Evolutionary conservation across 2,329 filamentous ascomycete species (phyloP).

Genomic region (Aureobasidium lini): DNA sequence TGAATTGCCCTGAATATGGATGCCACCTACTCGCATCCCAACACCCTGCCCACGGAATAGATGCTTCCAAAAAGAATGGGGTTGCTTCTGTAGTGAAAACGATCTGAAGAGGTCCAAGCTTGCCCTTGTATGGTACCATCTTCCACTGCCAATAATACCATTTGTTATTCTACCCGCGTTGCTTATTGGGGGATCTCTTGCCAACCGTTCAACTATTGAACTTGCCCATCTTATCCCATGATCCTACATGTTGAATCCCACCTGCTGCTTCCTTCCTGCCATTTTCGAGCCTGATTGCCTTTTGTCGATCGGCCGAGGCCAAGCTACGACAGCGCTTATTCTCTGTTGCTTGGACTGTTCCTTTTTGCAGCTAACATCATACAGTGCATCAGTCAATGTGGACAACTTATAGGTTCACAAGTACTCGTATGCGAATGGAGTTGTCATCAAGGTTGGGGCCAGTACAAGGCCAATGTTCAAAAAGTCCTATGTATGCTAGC

Average conservation of each 20-base stretch:
- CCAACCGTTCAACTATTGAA: conserved; percentile 10
- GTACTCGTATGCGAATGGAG: neutral
- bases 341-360: neutral
- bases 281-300: neutral
- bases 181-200: neutral
- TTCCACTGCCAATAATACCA: conserved; percentile 1
- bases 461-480: neutral
- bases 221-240: neutral
- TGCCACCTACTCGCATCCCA: neutral
- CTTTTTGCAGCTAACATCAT: neutral
- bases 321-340: neutral
- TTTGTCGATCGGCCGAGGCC: neutral
- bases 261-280: neutral
- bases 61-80: neutral
- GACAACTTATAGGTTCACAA: too few species aligned
- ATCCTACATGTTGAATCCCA: neutral
- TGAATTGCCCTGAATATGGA: neutral
- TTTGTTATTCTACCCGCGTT: neutral
- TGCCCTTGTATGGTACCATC: neutral
- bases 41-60: too few species aligned
- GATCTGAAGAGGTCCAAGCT: neutral
- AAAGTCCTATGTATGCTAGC: neutral
- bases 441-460: neutral
- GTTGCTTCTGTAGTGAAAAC: neutral
- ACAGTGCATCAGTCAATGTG: too few species aligned